Evolutionary conservation across 139 green algal genomes (phyloP).

Genomic region (Spirogloea muscicola): DNA sequence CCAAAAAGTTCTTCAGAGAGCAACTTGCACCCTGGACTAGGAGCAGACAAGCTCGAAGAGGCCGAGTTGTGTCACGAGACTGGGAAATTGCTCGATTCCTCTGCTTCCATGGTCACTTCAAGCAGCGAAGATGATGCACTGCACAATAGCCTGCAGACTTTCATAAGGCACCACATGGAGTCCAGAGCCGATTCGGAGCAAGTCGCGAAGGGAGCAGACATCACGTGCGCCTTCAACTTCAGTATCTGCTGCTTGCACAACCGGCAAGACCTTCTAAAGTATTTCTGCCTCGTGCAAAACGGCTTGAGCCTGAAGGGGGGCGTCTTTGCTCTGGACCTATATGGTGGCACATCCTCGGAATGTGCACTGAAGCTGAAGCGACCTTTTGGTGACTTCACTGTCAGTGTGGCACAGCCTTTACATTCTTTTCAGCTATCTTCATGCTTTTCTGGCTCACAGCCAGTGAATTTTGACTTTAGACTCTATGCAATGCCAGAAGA

Average conservation of each 20-base stretch:
- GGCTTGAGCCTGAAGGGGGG: conserved; percentile 12
- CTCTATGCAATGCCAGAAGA: too few relatives aligned
- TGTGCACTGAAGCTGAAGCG: conserved; percentile 24
- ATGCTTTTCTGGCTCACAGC: background rate
- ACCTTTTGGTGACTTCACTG: conserved; percentile 25
- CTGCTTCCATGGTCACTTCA: too few relatives aligned
- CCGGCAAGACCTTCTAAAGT: conserved; percentile 16
- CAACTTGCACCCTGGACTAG: background rate
- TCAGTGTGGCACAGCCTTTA: background rate
- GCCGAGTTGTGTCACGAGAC: too few relatives aligned
- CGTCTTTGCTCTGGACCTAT: conserved; percentile 43
- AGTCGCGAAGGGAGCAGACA: conserved; percentile 2
- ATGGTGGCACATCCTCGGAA: conserved; percentile 34
- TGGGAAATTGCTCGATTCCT: too few relatives aligned
- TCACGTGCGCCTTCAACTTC: conserved; percentile 47
- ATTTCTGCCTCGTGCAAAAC: conserved; percentile 9
- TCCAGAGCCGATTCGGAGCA: background rate
- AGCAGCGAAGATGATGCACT: too few relatives aligned
- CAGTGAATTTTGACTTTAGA: background rate
- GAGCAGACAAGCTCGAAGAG: background rate
- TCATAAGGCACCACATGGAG: background rate
- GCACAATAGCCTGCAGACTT: background rate
- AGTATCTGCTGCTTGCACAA: conserved; percentile 39
- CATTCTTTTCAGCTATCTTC: background rate
- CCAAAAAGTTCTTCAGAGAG: background rate